Evolutionary conservation across 2,329 filamentous ascomycete genomes (phyloP).

Genomic region (Paraphoma chrysanthemicola): DNA sequence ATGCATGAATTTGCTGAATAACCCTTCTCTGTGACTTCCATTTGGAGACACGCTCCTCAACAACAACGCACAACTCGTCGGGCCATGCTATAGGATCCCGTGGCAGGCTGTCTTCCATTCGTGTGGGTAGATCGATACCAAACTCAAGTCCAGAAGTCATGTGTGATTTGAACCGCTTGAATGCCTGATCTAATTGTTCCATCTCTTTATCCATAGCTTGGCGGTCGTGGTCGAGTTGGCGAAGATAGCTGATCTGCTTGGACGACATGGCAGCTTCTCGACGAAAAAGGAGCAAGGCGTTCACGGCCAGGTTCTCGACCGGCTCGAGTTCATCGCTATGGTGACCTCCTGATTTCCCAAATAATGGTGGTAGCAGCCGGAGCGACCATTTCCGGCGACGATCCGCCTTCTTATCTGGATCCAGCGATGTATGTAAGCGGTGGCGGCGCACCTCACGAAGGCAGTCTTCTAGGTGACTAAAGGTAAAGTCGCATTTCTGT

Average conservation of each 20-base stretch:
- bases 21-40: slow-evolving; percentile 30
- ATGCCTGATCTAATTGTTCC: slow-evolving; percentile 3
- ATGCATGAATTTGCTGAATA: slow-evolving; percentile 20
- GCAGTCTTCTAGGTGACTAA: slow-evolving; percentile 34
- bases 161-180: slow-evolving; percentile 21
- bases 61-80: slow-evolving; percentile 15
- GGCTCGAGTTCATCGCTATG: slow-evolving; percentile 10
- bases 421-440: slow-evolving; percentile 21
- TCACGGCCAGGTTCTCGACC: slow-evolving; percentile 26
- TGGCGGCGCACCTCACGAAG: slow-evolving; percentile 35
- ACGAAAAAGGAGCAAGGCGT: slow-evolving; percentile 29
- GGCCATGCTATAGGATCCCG: slow-evolving; percentile 33
- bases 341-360: slow-evolving; percentile 19
- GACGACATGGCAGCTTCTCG: slow-evolving; percentile 26
- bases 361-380: slow-evolving; percentile 26
- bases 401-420: slow-evolving; percentile 16
- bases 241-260: slow-evolving; percentile 21
- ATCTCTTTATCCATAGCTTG: slow-evolving; percentile 22
- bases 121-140: neutral
- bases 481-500: slow-evolving; percentile 22
- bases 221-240: slow-evolving; percentile 25
- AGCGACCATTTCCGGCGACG: slow-evolving; percentile 31
- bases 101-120: slow-evolving; percentile 5
- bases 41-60: slow-evolving; percentile 24
- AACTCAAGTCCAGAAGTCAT: slow-evolving; percentile 13